Conservation (phyloP, 805 yeast species). For the Candida boleticola region DNA sequence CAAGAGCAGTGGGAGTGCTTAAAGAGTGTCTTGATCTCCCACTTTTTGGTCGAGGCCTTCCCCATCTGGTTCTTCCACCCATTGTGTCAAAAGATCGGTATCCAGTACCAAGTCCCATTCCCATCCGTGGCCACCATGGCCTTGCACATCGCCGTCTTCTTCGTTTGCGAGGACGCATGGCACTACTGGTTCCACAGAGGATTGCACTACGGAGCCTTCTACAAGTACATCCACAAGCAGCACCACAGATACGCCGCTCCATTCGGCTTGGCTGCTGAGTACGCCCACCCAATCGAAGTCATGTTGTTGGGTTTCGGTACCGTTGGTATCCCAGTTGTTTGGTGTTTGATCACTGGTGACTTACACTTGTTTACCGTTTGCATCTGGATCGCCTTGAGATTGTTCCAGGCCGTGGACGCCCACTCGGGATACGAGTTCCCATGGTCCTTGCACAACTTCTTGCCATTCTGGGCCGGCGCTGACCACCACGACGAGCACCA, state of each 20-base stretch:
- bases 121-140: constrained; percentile 43
- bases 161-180: constrained; percentile 57
- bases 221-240: constrained; percentile 57
- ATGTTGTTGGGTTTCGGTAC: constrained; percentile 58
- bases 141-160: constrained; percentile 47
- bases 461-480: constrained; percentile 69
- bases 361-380: constrained; percentile 55
- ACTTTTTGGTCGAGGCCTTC: constrained; percentile 56
- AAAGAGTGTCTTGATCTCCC: constrained; percentile 55
- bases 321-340: constrained; percentile 58
- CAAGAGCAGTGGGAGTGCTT: constrained; percentile 63
- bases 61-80: constrained; percentile 68
- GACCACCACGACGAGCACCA: constrained; percentile 63
- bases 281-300: constrained; percentile 60
- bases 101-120: constrained; percentile 52
- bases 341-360: constrained; percentile 44
- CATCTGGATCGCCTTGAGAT: constrained; percentile 50
- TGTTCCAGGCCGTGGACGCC: constrained; percentile 59
- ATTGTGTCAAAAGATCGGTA: constrained; percentile 46
- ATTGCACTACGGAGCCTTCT: constrained; percentile 55
- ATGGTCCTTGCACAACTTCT: constrained; percentile 52
- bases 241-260: constrained; percentile 65
- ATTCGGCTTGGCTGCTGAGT: constrained; percentile 60
- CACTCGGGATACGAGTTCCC: constrained; percentile 65
- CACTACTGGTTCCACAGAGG: constrained; percentile 60